Conservation (phyloP, 208 protist species). For the Leishmania amazonensis region DNA sequence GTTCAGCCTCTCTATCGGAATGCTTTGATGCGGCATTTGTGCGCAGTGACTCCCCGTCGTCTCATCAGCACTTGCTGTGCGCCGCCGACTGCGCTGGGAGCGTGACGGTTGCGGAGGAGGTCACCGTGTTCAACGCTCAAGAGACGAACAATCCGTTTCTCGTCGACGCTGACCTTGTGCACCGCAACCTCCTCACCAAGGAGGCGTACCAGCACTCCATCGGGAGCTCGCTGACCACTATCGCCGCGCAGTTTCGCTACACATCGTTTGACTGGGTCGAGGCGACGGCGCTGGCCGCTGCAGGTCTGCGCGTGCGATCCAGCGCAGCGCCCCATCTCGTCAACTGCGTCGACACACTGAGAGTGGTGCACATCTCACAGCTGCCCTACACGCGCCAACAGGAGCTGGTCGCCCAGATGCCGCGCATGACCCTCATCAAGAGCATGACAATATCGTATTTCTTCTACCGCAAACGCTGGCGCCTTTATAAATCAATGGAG, state of each 20-base stretch:
- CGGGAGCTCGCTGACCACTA: conserved; percentile 69
- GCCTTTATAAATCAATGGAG: conserved; percentile 13
- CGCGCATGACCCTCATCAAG: conserved; percentile 44
- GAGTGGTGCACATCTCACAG: conserved; percentile 70
- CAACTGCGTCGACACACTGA: conserved; percentile 28
- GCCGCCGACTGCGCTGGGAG: conserved; percentile 3
- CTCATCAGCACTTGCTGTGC: conserved; percentile 26
- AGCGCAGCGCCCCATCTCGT: conserved; percentile 45
- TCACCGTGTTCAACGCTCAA: conserved; percentile 69
- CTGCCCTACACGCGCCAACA: conserved; percentile 36
- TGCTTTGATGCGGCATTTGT: conserved; percentile 44
- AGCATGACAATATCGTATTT: conserved; percentile 47
- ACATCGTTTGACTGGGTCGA: conserved; percentile 72
- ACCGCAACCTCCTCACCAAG: conserved; percentile 44
- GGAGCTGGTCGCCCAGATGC: conserved; percentile 29
- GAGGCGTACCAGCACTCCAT: conserved; percentile 30
- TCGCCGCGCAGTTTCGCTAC: conserved; percentile 77
- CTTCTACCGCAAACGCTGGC: conserved; percentile 32
- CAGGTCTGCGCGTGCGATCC: conserved; percentile 4
- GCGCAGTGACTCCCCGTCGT: background rate
- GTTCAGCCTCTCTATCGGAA: conserved; percentile 28
- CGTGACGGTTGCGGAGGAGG: conserved; percentile 8
- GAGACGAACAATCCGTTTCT: conserved; percentile 85
- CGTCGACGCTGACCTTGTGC: conserved; percentile 53
- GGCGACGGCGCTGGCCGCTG: background rate